Evolutionary conservation across 495 filamentous ascomycete species (phyloP).

Genomic region (Friedmanniomyces simplex): DNA sequence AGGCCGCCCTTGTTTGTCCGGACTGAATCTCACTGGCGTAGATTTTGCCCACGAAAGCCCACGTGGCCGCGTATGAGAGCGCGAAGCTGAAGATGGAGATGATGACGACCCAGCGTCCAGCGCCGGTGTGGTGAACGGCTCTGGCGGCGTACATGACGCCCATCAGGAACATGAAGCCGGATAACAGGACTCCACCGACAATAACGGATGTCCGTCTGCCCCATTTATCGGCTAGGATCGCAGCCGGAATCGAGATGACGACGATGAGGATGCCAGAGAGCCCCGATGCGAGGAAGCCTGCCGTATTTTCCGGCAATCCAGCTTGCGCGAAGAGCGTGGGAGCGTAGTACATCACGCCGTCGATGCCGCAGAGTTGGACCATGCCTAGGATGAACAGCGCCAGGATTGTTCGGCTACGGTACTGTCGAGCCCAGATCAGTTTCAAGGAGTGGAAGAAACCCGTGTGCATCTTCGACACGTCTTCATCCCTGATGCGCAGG

Average conservation of each 20-base stretch:
- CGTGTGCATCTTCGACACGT: not conserved
- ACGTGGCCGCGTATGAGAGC: conserved; percentile 20
- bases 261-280: conserved; percentile 47
- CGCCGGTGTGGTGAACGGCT: conserved; percentile 18
- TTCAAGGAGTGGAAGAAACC: conserved; percentile 17
- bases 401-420: conserved; percentile 32
- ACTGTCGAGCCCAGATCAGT: conserved; percentile 18
- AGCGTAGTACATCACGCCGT: conserved; percentile 38
- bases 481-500: conserved; percentile 3
- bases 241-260: conserved; percentile 42
- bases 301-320: conserved; percentile 38
- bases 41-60: conserved; percentile 24
- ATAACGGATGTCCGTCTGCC: conserved; percentile 23
- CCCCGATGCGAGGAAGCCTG: conserved; percentile 47
- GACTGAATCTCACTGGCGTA: conserved; percentile 27
- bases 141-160: conserved; percentile 22
- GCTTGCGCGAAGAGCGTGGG: conserved; percentile 45
- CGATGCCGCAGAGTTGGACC: conserved; percentile 42
- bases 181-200: conserved; percentile 16
- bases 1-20: conserved; percentile 17
- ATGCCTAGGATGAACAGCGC: conserved; percentile 42
- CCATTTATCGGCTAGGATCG: conserved; percentile 21
- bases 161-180: conserved; percentile 21
- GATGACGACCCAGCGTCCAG: conserved; percentile 24
- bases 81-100: conserved; percentile 24